Conservation (phyloP, 2,329 filamentous ascomycete genomes). For the Acrocalymma vagum region DNA sequence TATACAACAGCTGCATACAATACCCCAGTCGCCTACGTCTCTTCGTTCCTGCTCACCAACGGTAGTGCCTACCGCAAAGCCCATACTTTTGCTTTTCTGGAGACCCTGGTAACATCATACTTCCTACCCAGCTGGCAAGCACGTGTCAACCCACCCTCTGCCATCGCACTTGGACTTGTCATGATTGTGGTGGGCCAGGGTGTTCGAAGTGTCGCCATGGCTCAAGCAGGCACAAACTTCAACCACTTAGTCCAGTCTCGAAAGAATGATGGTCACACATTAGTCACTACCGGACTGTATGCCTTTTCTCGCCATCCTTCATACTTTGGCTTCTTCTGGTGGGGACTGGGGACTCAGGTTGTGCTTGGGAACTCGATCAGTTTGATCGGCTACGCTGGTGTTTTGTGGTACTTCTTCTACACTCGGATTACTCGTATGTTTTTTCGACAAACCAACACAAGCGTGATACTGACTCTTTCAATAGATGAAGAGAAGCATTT, state of each 20-base stretch:
- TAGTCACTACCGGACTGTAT: slow-evolving; percentile 89
- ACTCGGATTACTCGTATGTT: slow-evolving; percentile 71
- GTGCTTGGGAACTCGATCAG: slow-evolving; percentile 86
- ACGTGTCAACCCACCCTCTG: slow-evolving; percentile 50
- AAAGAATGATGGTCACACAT: slow-evolving; percentile 73
- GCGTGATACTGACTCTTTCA: slow-evolving; percentile 9
- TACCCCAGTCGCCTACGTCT: slow-evolving; percentile 73
- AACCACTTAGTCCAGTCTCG: slow-evolving; percentile 81
- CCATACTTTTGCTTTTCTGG: slow-evolving; percentile 76
- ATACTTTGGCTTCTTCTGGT: slow-evolving; percentile 99
- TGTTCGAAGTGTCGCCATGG: slow-evolving; percentile 85
- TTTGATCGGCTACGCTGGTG: slow-evolving; percentile 74
- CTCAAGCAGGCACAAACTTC: slow-evolving; percentile 87
- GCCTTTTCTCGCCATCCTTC: slow-evolving; percentile 80
- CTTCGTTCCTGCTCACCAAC: slow-evolving; percentile 86
- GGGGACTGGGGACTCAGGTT: slow-evolving; percentile 93
- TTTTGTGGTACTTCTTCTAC: slow-evolving; percentile 88
- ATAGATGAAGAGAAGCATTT: slow-evolving; percentile 80
- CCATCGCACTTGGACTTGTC: slow-evolving; percentile 64
- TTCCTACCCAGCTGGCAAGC: slow-evolving; percentile 61
- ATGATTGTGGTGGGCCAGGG: slow-evolving; percentile 76
- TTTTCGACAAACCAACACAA: neutral
- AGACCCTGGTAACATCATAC: slow-evolving; percentile 70
- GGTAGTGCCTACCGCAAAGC: slow-evolving; percentile 86
- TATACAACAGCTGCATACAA: slow-evolving; percentile 89